These are phyloP conservation scores for Dioscorea alata DNA, from an alignment of 106 monocot species.

Conservation along the genomic window DNA sequence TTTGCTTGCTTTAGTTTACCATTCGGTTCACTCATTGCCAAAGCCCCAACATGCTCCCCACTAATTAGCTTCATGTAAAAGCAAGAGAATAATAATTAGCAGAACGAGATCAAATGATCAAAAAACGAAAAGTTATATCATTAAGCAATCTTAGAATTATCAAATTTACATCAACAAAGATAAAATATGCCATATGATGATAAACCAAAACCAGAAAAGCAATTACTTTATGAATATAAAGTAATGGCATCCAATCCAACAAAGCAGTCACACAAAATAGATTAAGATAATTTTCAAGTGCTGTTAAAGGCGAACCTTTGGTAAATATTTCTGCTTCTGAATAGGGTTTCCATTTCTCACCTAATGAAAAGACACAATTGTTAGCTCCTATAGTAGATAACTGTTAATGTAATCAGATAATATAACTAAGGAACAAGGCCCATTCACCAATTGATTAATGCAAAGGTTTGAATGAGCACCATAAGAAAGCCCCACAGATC, in stretches of 20 bases:
- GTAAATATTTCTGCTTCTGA: slow-evolving; percentile 86
- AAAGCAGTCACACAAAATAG: not conserved
- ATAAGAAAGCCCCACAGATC: slow-evolving; percentile 93
- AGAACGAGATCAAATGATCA: not conserved
- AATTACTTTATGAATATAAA: not conserved
- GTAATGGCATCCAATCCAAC: not conserved
- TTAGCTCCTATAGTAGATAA: not conserved
- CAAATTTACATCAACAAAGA: too few relatives aligned
- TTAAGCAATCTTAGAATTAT: not conserved
- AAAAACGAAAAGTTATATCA: not conserved
- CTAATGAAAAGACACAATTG: slow-evolving; percentile 23
- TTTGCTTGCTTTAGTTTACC: slow-evolving; percentile 29
- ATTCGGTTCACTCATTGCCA: slow-evolving; percentile 99
- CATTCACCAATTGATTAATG: slow-evolving; percentile 90
- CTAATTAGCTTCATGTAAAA: slow-evolving; percentile 80
- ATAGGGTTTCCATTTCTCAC: slow-evolving; percentile 67
- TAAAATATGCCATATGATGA: too few relatives aligned
- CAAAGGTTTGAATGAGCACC: slow-evolving; percentile 99
- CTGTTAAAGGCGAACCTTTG: slow-evolving; percentile 51
- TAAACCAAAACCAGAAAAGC: not conserved
- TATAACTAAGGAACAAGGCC: not conserved
- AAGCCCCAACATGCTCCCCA: slow-evolving; percentile 96
- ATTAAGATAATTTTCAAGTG: not conserved
- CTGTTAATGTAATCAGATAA: not conserved
- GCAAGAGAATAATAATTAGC: slow-evolving; percentile 13